A percentile compares a stretch with the other conserved stretches of the same genome.
Evolutionary conservation across 352 stramenopile species (phyloP).

Genomic region (Pelagophyceae sp.): DNA sequence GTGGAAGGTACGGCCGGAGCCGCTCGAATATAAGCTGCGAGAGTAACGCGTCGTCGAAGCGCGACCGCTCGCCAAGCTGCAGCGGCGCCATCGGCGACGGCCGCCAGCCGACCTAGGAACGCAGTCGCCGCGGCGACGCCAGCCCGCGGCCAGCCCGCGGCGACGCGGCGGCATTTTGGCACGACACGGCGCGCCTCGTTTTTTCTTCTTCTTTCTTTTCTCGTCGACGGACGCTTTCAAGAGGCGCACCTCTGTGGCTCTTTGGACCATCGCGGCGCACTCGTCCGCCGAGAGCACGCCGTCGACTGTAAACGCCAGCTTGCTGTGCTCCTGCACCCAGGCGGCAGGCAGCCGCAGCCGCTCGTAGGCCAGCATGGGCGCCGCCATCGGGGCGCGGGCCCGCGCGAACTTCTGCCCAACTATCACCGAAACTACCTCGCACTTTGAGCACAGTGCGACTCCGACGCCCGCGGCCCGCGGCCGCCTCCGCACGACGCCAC

Average conservation of each 20-base stretch:
- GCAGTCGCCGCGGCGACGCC: no score
- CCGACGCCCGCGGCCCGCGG: no score
- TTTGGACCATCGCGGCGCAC: not conserved
- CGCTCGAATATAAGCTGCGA: not conserved
- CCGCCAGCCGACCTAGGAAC: not conserved
- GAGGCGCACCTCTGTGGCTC: not conserved
- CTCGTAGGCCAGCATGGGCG: not conserved
- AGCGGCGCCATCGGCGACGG: slow-evolving; percentile 17
- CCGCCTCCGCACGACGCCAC: no score
- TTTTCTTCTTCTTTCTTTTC: no score
- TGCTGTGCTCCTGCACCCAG: not conserved
- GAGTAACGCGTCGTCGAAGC: not conserved
- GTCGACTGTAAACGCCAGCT: slow-evolving; percentile 14
- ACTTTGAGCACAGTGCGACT: no score
- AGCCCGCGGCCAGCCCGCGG: no score
- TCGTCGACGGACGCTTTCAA: no score
- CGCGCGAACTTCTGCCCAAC: no score
- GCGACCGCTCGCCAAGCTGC: not conserved
- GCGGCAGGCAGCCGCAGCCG: not conserved
- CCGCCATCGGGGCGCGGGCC: no score
- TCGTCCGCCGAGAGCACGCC: not conserved
- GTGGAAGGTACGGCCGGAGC: not conserved
- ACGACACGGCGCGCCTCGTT: not conserved
- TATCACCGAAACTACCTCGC: no score
- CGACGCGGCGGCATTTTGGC: not conserved